A percentile compares a stretch with the other conserved stretches of the same genome.
phyloP scores from a whole-genome alignment of 768 basidiomycete species.

The Leccinum longicurvipes region DNA sequence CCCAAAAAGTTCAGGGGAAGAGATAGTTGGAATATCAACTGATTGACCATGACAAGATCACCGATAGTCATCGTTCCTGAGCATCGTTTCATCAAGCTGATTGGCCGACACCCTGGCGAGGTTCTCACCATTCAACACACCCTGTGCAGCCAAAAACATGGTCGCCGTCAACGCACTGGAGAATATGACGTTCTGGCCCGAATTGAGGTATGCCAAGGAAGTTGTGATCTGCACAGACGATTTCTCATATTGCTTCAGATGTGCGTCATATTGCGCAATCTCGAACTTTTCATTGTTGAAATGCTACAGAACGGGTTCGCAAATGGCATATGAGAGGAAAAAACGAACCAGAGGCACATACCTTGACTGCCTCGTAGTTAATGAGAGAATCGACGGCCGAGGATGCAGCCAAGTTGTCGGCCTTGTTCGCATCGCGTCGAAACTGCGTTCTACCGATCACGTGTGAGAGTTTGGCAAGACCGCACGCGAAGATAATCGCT shows the following conservation, averaged over 20 bases:
- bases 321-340: neutral
- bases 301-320: slow-evolving; percentile 49
- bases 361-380: slow-evolving; percentile 99
- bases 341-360: slow-evolving; percentile 26
- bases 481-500: slow-evolving; percentile 8
- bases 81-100: slow-evolving; percentile 1
- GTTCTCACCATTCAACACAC: slow-evolving; percentile 75
- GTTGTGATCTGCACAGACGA: slow-evolving; percentile 94
- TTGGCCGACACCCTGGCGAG: neutral
- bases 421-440: slow-evolving; percentile 90
- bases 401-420: slow-evolving; percentile 95
- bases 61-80: slow-evolving; percentile 96
- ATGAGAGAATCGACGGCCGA: slow-evolving; percentile 93
- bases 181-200: slow-evolving; percentile 96
- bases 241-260: slow-evolving; percentile 83
- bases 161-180: slow-evolving; percentile 89
- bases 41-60: slow-evolving; percentile 99
- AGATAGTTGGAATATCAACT: slow-evolving; percentile 95
- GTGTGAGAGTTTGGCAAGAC: neutral
- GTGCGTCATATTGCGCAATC: slow-evolving; percentile 86
- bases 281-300: slow-evolving; percentile 98
- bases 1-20: slow-evolving; percentile 96
- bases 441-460: slow-evolving; percentile 69
- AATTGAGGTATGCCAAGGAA: slow-evolving; percentile 88
- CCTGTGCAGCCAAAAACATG: slow-evolving; percentile 96